Evolutionary conservation across 805 yeast species (phyloP), one percentile per base, ranked within the genome.

Genomic region (Pichia nakasei): DNA sequence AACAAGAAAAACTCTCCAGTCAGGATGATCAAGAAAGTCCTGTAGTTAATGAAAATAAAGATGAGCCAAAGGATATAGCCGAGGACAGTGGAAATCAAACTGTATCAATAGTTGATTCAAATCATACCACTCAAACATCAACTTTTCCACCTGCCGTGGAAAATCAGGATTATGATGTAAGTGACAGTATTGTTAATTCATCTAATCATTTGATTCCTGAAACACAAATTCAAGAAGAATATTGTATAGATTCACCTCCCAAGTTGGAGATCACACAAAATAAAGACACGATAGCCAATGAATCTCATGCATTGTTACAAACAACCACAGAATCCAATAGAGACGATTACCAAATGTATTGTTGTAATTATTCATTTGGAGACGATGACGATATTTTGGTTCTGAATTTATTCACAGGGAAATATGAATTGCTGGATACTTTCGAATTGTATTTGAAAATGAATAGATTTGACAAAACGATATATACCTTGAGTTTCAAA

Each of bases 371-470:
- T 22, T 45, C 42, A 17, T 51, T 51, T 12, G 45, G 24, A 18
- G 44, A 24, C 9, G 40, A 37, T 5, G 47, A 44, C 9, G 27
- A 41, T 9, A 22, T 46, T 19, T 22, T 46, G 7, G 22, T 45
- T 1, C 36, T 34, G 13, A 43, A 41, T 26, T 20, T 38, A 9
- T 15, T 22, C 5, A 44, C 46, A 5, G 43, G 33, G 9, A 29
- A 43, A 24, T 35, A 36, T 9, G 40, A 38, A 18, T n/a, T 45
- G 3, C 36, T 38, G 22, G 48, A 49, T 35, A 29, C 46, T 8
- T 43, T 49, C 29, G 52, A 49, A 26, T 8, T 49, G 2, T 49
- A 41, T 35, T 27, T 49, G 9, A 42, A 34, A 31, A 38, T 38
- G 22, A n/a, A 9, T 5, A 29, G 32, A n/a, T 19, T 13, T 6